Conservation (phyloP, 805 yeast species). For the Candida caryicola region DNA sequence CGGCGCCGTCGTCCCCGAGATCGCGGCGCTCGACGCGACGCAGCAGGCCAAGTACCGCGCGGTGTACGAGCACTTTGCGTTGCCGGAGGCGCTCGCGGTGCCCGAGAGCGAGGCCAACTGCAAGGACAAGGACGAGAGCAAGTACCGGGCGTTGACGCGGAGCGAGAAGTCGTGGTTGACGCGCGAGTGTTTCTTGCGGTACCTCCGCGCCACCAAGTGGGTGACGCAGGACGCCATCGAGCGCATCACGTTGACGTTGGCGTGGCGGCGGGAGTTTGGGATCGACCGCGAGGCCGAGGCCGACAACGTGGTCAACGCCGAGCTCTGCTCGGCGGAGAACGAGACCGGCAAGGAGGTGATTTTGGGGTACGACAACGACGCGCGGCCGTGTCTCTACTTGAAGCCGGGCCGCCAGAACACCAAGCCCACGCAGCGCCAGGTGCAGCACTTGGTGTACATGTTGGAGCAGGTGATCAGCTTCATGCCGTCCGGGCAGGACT, state of each 20-base stretch:
- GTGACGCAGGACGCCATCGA: slow-evolving; percentile 41
- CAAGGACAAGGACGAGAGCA: slow-evolving; percentile 36
- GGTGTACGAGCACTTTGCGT: slow-evolving; percentile 60
- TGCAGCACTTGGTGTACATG: slow-evolving; percentile 57
- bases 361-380: slow-evolving; percentile 52
- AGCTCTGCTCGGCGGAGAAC: slow-evolving; percentile 46
- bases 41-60: slow-evolving; percentile 59
- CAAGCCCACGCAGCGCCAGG: slow-evolving; percentile 48
- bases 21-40: slow-evolving; percentile 46
- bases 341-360: slow-evolving; percentile 53
- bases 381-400: slow-evolving; percentile 52
- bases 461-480: slow-evolving; percentile 49
- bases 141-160: slow-evolving; percentile 20
- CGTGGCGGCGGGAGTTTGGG: slow-evolving; percentile 58
- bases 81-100: slow-evolving; percentile 46
- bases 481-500: slow-evolving; percentile 60
- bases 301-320: slow-evolving; percentile 35
- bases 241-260: slow-evolving; percentile 45
- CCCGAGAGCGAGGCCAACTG: slow-evolving; percentile 50
- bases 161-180: slow-evolving; percentile 46
- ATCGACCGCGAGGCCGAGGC: slow-evolving; percentile 30
- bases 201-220: slow-evolving; percentile 54
- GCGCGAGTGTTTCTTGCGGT: slow-evolving; percentile 51
- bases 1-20: slow-evolving; percentile 48
- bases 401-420: slow-evolving; percentile 57